Conservation (phyloP, 208 protist genomes). For the Trypanosoma rangeli region DNA sequence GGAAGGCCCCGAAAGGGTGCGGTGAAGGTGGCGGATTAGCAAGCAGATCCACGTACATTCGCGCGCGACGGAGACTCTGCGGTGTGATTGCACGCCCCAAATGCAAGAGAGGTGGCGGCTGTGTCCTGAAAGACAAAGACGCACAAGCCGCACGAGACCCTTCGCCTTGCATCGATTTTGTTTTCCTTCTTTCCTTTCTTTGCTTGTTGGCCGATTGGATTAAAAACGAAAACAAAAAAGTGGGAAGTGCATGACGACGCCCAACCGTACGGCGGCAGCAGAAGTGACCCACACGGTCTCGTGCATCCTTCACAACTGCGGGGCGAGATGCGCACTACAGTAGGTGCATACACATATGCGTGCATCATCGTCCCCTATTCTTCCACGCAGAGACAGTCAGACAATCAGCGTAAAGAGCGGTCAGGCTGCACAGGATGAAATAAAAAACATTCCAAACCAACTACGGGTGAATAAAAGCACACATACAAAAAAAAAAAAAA, state of each 20-base stretch:
- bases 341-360: neutral
- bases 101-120: constrained; percentile 13
- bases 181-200: neutral
- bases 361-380: neutral
- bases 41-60: constrained; percentile 40
- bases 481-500: neutral
- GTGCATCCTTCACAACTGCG: neutral
- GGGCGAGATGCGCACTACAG: neutral
- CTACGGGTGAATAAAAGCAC: neutral
- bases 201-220: neutral
- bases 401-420: neutral
- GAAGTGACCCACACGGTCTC: neutral
- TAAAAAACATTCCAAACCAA: constrained; percentile 6
- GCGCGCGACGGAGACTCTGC: constrained; percentile 38
- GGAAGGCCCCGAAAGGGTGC: constrained; percentile 27
- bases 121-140: neutral
- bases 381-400: neutral
- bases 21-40: constrained; percentile 24
- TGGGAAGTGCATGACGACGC: neutral
- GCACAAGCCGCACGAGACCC: neutral
- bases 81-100: constrained; percentile 38
- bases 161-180: constrained; percentile 8
- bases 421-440: neutral
- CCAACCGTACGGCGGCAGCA: constrained; percentile 6
- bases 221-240: neutral